phyloP scores from a whole-genome alignment of 495 filamentous ascomycete species.

The Xylaria acuta region DNA sequence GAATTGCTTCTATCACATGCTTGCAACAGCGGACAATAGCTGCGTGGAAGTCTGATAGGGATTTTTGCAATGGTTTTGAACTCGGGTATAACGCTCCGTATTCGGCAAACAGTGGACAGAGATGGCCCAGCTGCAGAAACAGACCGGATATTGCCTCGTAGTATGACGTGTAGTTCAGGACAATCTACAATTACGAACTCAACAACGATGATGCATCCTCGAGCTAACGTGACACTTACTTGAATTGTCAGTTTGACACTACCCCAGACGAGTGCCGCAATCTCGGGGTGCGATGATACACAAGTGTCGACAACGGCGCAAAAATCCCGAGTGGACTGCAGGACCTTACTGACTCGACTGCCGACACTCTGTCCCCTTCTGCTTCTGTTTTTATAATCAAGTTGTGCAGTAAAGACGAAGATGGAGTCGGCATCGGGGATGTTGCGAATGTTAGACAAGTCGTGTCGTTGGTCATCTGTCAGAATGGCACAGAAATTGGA shows the following conservation, averaged over 20 bases:
- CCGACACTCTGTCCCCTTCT: background rate
- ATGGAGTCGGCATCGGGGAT: background rate
- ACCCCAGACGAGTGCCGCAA: constrained; percentile 51
- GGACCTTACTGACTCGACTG: background rate
- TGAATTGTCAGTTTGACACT: constrained; percentile 34
- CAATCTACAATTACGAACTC: background rate
- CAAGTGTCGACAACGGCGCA: constrained; percentile 42
- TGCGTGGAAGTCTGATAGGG: background rate
- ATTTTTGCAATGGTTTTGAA: background rate
- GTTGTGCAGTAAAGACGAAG: background rate
- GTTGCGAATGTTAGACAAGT: background rate
- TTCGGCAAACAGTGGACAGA: background rate
- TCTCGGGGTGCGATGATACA: constrained; percentile 41
- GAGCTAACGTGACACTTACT: constrained; percentile 26
- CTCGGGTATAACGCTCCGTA: background rate
- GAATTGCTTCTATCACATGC: background rate
- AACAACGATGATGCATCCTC: background rate
- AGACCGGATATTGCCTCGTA: background rate
- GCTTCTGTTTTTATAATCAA: background rate
- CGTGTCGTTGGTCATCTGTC: background rate
- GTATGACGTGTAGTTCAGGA: background rate
- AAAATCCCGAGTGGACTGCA: constrained; percentile 25
- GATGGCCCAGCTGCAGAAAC: background rate
- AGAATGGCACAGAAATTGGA: background rate
- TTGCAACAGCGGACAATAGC: background rate